Evolutionary conservation across 2,329 filamentous ascomycete species (phyloP).

Genomic region (Xylariales sp.): DNA sequence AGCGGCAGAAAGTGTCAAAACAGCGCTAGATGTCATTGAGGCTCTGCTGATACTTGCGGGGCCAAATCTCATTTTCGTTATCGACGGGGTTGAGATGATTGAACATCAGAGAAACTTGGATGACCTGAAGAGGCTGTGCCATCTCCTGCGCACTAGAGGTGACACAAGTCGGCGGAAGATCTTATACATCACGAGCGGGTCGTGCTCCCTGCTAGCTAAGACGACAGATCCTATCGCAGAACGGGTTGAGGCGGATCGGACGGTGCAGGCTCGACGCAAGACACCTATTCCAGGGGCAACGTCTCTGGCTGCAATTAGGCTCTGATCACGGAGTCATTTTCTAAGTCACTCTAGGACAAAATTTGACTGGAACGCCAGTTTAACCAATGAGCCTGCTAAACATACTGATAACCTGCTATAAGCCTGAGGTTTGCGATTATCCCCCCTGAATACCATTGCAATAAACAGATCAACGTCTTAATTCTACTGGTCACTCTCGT

Average conservation of each 20-base stretch:
- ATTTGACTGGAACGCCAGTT: too few relatives aligned
- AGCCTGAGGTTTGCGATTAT: too few relatives aligned
- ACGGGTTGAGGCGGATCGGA: neutral
- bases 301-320: neutral
- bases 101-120: conserved; percentile 1
- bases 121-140: neutral
- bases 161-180: neutral
- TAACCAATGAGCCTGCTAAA: too few relatives aligned
- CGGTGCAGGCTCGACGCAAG: neutral
- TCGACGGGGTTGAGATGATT: conserved; percentile 7
- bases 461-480: too few relatives aligned
- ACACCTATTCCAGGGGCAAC: neutral
- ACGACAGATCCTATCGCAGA: neutral
- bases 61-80: conserved; percentile 3
- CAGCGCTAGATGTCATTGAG: conserved; percentile 5
- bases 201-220: neutral
- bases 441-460: too few relatives aligned
- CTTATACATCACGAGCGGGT: neutral
- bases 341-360: too few relatives aligned
- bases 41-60: conserved; percentile 3
- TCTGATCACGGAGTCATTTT: neutral
- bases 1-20: neutral
- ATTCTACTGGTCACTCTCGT: too few relatives aligned
- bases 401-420: too few relatives aligned
- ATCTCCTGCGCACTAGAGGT: neutral